Percentiles rank a stretch among this genome's conserved stretches.
phyloP scores from a whole-genome alignment of 169 alveolate genomes.

The Plasmodium sp. region DNA sequence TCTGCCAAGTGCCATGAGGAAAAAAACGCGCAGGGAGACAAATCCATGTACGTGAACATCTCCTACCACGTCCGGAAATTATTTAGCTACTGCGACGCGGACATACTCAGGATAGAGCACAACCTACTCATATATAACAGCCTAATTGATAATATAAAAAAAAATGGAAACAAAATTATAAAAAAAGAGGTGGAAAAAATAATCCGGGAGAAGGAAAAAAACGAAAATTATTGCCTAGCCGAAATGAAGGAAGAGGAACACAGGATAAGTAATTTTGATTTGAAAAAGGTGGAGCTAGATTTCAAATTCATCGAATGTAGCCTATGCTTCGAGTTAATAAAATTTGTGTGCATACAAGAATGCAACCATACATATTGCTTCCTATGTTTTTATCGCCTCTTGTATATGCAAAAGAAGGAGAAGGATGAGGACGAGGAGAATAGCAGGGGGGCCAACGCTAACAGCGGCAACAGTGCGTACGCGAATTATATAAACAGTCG shows the following conservation, averaged over 20 bases:
- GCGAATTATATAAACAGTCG: background rate
- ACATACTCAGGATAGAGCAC: constrained; percentile 54
- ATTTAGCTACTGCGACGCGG: constrained; percentile 74
- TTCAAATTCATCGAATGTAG: constrained; percentile 73
- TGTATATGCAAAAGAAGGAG: constrained; percentile 69
- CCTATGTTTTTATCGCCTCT: constrained; percentile 64
- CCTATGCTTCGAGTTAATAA: constrained; percentile 63
- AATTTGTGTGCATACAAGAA: constrained; percentile 71
- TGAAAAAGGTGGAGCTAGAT: constrained; percentile 62
- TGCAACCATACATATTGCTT: constrained; percentile 74
- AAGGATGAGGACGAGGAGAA: constrained; percentile 17
- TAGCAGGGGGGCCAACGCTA: background rate
- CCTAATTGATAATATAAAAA: constrained; percentile 68
- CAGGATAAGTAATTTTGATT: constrained; percentile 36
- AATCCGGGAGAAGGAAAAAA: constrained; percentile 56
- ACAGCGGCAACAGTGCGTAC: background rate
- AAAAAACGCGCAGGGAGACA: constrained; percentile 20
- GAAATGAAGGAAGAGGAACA: constrained; percentile 57
- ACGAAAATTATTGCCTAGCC: constrained; percentile 16
- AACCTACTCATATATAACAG: constrained; percentile 68
- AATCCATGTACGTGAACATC: constrained; percentile 9
- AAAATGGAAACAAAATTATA: constrained; percentile 61
- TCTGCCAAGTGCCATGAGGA: constrained; percentile 19
- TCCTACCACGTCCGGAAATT: constrained; percentile 64
- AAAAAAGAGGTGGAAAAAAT: constrained; percentile 72